A percentile compares a stretch with the other conserved stretches of the same genome.
Evolutionary conservation across 768 basidiomycete genomes (phyloP).

Genomic region (Cystofilobasidium capitatum): DNA sequence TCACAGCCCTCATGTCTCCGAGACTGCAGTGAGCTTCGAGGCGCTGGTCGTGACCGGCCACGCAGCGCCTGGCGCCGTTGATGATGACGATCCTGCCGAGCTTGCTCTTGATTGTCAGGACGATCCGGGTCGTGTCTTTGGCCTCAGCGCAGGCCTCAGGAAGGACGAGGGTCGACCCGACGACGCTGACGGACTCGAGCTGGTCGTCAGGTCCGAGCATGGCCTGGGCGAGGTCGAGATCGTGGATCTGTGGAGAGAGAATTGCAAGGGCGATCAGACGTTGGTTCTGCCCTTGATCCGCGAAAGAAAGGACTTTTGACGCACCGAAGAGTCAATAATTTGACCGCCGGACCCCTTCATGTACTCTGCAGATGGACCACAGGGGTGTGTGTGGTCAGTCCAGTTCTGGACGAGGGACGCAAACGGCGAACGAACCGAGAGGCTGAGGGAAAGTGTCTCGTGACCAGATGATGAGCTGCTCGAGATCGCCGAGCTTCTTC

Average conservation of each 20-base stretch:
- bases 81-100: neutral
- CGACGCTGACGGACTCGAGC: neutral
- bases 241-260: neutral
- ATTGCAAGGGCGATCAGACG: neutral
- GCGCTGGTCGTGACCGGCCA: neutral
- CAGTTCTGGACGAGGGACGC: no score
- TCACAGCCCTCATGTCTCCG: neutral
- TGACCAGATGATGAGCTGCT: conserved; percentile 9
- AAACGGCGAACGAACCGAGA: no score
- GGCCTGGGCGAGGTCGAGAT: neutral
- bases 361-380: neutral
- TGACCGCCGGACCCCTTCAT: neutral
- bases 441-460: neutral
- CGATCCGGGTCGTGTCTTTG: neutral
- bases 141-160: neutral
- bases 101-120: neutral
- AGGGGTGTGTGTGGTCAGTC: no score
- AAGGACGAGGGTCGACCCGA: neutral
- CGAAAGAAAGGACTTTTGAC: neutral
- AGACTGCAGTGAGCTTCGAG: neutral
- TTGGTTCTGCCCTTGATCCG: neutral
- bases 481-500: neutral
- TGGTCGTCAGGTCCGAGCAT: neutral
- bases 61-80: neutral
- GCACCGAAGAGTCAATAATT: neutral